A percentile compares a stretch with the other conserved stretches of the same genome.
Evolutionary conservation across 148 eudicot genomes (phyloP).

Genomic region (Heliosperma pusillum): DNA sequence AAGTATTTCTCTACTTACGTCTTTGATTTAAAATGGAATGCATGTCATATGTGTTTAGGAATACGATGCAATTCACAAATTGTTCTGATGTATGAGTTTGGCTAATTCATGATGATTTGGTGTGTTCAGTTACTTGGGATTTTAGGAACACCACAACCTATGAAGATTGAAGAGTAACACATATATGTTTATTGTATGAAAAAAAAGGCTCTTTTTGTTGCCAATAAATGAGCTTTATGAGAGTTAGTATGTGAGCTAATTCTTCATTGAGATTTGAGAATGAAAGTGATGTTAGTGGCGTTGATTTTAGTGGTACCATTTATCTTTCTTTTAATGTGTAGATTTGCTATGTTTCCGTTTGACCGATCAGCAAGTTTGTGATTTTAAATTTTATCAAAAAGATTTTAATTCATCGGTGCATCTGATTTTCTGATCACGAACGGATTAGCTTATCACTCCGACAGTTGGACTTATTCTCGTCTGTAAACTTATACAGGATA

Average conservation of each 20-base stretch:
- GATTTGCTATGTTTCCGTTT: neutral
- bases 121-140: neutral
- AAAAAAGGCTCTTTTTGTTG: neutral
- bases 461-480: neutral
- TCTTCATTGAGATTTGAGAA: neutral
- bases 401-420: neutral
- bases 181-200: neutral
- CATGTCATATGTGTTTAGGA: neutral
- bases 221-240: neutral
- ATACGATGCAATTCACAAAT: too few species aligned
- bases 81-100: too few species aligned
- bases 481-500: constrained; percentile 28
- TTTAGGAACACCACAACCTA: neutral
- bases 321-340: neutral
- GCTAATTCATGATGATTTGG: neutral
- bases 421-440: neutral
- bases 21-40: too few species aligned
- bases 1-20: too few species aligned
- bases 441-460: neutral
- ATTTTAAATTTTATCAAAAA: neutral
- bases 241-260: neutral
- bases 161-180: neutral
- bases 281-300: neutral
- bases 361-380: neutral
- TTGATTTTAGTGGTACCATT: neutral